phyloP scores from a whole-genome alignment of 257 asterid genomes.

The Capsicum chinense region DNA sequence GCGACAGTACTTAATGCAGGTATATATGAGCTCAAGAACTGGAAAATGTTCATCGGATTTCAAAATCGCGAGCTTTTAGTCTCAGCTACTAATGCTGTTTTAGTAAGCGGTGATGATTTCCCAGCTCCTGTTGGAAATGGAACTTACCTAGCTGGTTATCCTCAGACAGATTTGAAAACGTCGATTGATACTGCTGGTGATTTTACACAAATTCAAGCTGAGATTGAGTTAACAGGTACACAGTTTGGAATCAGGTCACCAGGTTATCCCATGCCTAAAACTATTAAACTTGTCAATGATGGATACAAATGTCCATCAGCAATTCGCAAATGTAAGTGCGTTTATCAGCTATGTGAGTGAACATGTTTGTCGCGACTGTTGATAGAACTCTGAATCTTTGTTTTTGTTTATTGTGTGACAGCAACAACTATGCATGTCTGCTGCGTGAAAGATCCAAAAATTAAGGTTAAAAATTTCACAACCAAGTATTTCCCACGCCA shows the following conservation, averaged over 20 bases:
- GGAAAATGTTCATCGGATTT: constrained; percentile 52
- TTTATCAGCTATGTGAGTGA: not conserved
- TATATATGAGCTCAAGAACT: constrained; percentile 44
- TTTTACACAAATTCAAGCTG: constrained; percentile 59
- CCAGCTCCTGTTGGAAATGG: constrained; percentile 59
- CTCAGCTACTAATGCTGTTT: constrained; percentile 43
- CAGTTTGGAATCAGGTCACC: constrained; percentile 59
- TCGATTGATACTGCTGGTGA: constrained; percentile 92
- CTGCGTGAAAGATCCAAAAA: constrained; percentile 78
- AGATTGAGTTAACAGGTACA: constrained; percentile 67
- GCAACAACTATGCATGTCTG: constrained; percentile 69
- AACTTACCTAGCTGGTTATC: constrained; percentile 66
- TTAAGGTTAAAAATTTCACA: constrained; percentile 48
- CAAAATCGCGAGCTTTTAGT: constrained; percentile 49
- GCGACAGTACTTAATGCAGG: constrained; percentile 51
- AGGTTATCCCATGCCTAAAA: constrained; percentile 76
- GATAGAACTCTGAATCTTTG: constrained; percentile 51
- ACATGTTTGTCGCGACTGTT: not conserved
- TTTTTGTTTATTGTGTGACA: constrained; percentile 39
- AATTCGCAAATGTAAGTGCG: constrained; percentile 42
- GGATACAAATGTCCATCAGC: constrained; percentile 80
- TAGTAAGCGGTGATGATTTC: constrained; percentile 38
- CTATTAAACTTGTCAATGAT: constrained; percentile 63
- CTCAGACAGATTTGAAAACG: constrained; percentile 71
- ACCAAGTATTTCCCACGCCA: constrained; percentile 60